Percentiles rank a stretch among this genome's conserved stretches.
These are phyloP conservation scores for Haberlea rhodopensis DNA, from an alignment of 257 asterid genomes.

Conservation along the genomic window DNA sequence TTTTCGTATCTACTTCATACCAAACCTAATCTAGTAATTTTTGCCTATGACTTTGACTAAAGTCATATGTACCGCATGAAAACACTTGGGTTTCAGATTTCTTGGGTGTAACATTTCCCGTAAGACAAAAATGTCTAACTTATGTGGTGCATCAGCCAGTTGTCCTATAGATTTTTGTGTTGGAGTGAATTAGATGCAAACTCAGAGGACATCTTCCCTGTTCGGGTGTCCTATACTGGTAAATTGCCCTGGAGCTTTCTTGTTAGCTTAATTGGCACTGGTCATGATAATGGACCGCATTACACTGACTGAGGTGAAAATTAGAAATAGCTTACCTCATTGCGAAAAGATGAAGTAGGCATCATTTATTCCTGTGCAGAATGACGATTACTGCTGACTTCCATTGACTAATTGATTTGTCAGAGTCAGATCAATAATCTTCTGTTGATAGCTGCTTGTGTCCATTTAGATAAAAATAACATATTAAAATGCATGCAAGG, in stretches of 20 bases:
- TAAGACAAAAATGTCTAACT: background rate
- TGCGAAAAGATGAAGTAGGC: background rate
- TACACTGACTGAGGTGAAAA: background rate
- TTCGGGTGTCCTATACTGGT: background rate
- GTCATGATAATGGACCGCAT: background rate
- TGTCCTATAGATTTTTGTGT: slow-evolving; percentile 1
- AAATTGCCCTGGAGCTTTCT: background rate
- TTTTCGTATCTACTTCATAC: slow-evolving; percentile 8
- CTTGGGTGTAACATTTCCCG: slow-evolving; percentile 9
- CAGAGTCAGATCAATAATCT: slow-evolving; percentile 8
- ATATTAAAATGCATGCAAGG: slow-evolving; percentile 9
- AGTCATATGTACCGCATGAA: background rate
- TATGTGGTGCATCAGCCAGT: slow-evolving; percentile 10
- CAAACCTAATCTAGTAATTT: background rate
- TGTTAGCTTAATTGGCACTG: background rate
- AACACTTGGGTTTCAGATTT: slow-evolving; percentile 14
- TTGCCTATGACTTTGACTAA: slow-evolving; percentile 7
- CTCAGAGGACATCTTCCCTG: background rate
- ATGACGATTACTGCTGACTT: background rate
- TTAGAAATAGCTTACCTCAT: background rate
- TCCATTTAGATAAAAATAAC: slow-evolving; percentile 15
- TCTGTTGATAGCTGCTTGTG: background rate
- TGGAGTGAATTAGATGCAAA: slow-evolving; percentile 10
- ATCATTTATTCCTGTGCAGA: slow-evolving; percentile 1
- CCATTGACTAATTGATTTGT: background rate